Conservation (phyloP, 495 filamentous ascomycete genomes). For the Hyaloscypha bicolor region DNA sequence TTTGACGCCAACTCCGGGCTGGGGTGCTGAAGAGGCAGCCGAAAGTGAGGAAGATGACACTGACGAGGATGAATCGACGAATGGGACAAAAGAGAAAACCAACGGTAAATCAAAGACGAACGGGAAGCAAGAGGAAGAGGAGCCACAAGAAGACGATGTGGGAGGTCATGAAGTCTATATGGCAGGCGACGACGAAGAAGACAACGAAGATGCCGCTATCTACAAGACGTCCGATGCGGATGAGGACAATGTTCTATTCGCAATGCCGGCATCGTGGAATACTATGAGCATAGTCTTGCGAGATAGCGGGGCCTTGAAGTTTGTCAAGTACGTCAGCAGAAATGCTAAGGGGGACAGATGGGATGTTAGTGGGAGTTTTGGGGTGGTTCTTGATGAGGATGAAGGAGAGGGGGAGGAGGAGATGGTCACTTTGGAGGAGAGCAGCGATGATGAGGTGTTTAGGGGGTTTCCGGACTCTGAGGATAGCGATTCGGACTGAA, state of each 20-base stretch:
- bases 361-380: slow-evolving; percentile 78
- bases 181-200: slow-evolving; percentile 76
- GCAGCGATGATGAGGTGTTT: slow-evolving; percentile 34
- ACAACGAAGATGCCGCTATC: slow-evolving; percentile 76
- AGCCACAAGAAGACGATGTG: slow-evolving; percentile 52
- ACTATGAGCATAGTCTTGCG: slow-evolving; percentile 84
- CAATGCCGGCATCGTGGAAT: slow-evolving; percentile 87
- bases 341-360: slow-evolving; percentile 86
- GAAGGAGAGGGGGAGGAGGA: slow-evolving; percentile 41
- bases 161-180: slow-evolving; percentile 93
- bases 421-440: slow-evolving; percentile 14
- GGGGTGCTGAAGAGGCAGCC: slow-evolving; percentile 71
- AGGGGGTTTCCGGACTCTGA: slow-evolving; percentile 34
- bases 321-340: slow-evolving; percentile 93
- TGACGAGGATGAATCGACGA: slow-evolving; percentile 35
- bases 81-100: background rate
- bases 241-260: slow-evolving; percentile 91
- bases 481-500: slow-evolving; percentile 35
- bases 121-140: slow-evolving; percentile 30
- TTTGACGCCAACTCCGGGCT: slow-evolving; percentile 78
- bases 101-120: slow-evolving; percentile 20
- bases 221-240: slow-evolving; percentile 75
- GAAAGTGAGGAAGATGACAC: slow-evolving; percentile 51
- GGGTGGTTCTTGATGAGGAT: slow-evolving; percentile 47
- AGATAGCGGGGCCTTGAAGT: slow-evolving; percentile 82